A percentile compares a stretch with the other conserved stretches of the same genome.
Evolutionary conservation across 306 rosid genomes (phyloP).

Genomic region (Prunus davidiana): DNA sequence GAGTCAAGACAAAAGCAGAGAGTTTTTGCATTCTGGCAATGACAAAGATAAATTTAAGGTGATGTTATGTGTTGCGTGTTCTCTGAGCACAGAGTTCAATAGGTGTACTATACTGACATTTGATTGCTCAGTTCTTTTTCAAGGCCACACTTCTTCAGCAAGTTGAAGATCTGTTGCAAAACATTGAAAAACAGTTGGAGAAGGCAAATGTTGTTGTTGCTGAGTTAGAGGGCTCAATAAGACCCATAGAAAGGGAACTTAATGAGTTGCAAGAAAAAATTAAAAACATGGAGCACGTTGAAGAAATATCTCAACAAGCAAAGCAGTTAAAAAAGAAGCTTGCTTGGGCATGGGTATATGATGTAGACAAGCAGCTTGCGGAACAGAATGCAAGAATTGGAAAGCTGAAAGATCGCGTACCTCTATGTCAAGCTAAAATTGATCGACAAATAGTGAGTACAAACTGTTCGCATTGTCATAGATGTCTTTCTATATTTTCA

Average conservation of each 20-base stretch:
- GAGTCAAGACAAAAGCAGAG: slow-evolving; percentile 95
- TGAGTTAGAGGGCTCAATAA: slow-evolving; percentile 67
- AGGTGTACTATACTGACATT: slow-evolving; percentile 40
- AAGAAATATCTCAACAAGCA: slow-evolving; percentile 61
- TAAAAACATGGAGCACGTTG: slow-evolving; percentile 73
- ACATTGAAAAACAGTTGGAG: slow-evolving; percentile 46
- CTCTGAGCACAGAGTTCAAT: slow-evolving; percentile 20
- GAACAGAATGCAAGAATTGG: slow-evolving; percentile 46
- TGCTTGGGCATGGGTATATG: slow-evolving; percentile 95
- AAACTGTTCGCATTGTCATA: not conserved
- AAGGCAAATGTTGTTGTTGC: slow-evolving; percentile 49
- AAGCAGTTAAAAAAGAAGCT: slow-evolving; percentile 81
- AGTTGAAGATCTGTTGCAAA: slow-evolving; percentile 79
- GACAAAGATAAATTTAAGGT: slow-evolving; percentile 93
- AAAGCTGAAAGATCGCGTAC: slow-evolving; percentile 68
- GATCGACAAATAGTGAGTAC: slow-evolving; percentile 53
- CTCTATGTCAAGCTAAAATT: slow-evolving; percentile 73
- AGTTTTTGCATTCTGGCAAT: slow-evolving; percentile 89
- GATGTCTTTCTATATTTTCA: slow-evolving; percentile 5
- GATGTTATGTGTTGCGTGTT: slow-evolving; percentile 22
- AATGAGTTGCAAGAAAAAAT: slow-evolving; percentile 70
- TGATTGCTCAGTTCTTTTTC: slow-evolving; percentile 73
- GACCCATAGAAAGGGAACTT: slow-evolving; percentile 80
- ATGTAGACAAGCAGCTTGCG: slow-evolving; percentile 61
- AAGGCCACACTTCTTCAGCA: slow-evolving; percentile 97